Conservation (phyloP, 176 grass and related monocot genomes). For the Phyllostachys edulis region DNA sequence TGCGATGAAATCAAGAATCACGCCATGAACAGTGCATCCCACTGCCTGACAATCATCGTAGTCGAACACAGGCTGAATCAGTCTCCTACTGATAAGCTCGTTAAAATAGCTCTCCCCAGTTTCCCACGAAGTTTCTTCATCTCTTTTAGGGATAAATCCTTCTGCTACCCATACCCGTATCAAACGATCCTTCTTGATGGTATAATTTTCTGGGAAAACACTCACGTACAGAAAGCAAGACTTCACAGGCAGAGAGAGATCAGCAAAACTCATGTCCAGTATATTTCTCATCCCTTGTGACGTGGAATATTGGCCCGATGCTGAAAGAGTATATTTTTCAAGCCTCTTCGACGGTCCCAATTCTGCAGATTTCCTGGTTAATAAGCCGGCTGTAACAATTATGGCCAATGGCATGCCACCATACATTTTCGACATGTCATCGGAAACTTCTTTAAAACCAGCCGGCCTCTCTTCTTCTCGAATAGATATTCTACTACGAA, state of each 20-base stretch:
- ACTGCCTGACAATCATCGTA: not conserved
- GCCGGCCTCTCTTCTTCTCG: not conserved
- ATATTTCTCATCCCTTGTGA: too few relatives aligned
- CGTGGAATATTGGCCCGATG: too few relatives aligned
- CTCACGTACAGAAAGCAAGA: not conserved
- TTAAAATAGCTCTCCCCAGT: not conserved
- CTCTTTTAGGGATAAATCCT: not conserved
- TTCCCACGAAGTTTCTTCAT: not conserved
- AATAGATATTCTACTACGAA: not conserved
- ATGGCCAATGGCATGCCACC: constrained; percentile 31
- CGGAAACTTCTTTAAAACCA: not conserved
- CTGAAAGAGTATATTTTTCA: too few relatives aligned
- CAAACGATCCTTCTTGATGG: not conserved
- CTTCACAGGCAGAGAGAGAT: not conserved
- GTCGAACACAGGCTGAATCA: not conserved
- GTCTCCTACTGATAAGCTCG: not conserved
- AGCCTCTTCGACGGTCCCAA: not conserved
- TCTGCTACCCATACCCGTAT: not conserved
- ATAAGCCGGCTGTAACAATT: constrained; percentile 4
- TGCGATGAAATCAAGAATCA: not conserved
- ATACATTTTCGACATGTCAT: not conserved
- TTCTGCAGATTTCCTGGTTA: not conserved
- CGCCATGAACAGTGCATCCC: not conserved
- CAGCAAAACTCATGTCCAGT: not conserved
- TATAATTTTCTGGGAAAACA: not conserved